phyloP scores from a whole-genome alignment of 768 basidiomycete genomes.

The Trametes maxima region DNA sequence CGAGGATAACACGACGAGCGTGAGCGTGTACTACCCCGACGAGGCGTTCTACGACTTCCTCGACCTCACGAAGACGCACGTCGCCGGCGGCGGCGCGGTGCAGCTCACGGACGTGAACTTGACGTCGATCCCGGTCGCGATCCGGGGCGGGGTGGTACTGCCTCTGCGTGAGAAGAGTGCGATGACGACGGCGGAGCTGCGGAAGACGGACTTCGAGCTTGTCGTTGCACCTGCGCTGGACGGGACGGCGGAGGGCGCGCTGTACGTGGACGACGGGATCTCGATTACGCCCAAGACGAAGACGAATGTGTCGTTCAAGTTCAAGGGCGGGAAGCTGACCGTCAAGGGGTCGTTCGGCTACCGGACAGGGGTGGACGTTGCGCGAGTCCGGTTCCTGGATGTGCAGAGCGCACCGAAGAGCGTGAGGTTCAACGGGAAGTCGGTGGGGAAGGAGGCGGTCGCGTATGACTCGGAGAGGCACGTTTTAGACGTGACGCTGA shows the following conservation, averaged over 20 bases:
- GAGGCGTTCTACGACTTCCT: conserved; percentile 69
- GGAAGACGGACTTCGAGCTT: conserved; percentile 59
- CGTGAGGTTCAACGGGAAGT: conserved; percentile 28
- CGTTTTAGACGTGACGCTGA: conserved; percentile 49
- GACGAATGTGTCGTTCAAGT: conserved; percentile 37
- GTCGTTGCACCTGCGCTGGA: conserved; percentile 57
- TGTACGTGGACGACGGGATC: conserved; percentile 71
- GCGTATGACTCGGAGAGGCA: conserved; percentile 41
- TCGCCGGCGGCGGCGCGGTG: conserved; percentile 45
- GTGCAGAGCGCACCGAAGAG: conserved; percentile 27
- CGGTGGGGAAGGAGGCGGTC: conserved; percentile 22
- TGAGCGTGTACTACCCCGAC: conserved; percentile 61
- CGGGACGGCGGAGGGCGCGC: conserved; percentile 52
- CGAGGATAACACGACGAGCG: conserved; percentile 57
- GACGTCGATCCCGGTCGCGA: conserved; percentile 63
- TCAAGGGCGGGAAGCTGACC: conserved; percentile 29
- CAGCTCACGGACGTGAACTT: conserved; percentile 51
- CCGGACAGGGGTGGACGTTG: conserved; percentile 35
- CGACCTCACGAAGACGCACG: conserved; percentile 50
- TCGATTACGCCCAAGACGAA: conserved; percentile 38
- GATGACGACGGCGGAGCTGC: conserved; percentile 62
- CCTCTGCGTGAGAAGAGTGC: conserved; percentile 56
- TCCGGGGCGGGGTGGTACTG: conserved; percentile 59
- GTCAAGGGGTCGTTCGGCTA: conserved; percentile 36
- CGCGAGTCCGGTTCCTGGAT: conserved; percentile 38